Evolutionary conservation across 2,329 filamentous ascomycete species (phyloP).

Genomic region (Chrysoporthe austroafricana): DNA sequence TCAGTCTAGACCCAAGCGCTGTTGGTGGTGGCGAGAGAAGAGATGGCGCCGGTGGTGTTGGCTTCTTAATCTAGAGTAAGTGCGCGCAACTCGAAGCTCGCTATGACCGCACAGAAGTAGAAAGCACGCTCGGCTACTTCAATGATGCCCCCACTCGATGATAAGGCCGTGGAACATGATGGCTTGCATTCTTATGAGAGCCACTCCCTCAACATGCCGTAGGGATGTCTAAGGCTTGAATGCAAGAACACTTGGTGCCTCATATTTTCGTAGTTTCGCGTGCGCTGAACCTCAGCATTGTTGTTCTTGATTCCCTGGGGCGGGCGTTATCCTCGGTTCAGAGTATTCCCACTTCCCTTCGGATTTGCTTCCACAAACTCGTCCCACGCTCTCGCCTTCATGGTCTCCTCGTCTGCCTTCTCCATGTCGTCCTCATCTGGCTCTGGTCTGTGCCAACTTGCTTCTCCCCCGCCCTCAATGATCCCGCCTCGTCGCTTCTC

Average conservation of each 20-base stretch:
- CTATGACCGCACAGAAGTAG: no score
- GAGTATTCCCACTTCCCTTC: conserved; percentile 78
- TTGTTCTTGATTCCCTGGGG: neutral
- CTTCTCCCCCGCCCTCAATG: conserved; percentile 85
- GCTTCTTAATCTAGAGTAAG: no score
- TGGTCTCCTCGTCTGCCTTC: conserved; percentile 85
- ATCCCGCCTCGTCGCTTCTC: conserved; percentile 84
- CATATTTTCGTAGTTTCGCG: neutral
- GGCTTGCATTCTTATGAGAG: no score
- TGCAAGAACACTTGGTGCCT: neutral
- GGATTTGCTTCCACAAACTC: conserved; percentile 91
- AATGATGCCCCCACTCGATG: no score
- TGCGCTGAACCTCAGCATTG: neutral
- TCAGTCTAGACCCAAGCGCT: no score
- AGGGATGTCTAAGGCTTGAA: no score
- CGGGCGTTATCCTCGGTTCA: conserved; percentile 68
- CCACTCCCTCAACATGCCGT: no score
- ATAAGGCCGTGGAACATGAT: no score
- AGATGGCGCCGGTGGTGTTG: no score
- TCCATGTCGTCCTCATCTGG: conserved; percentile 89
- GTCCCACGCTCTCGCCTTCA: conserved; percentile 95
- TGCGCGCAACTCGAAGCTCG: no score
- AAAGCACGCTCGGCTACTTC: no score
- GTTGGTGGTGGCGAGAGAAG: no score
- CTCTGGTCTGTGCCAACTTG: conserved; percentile 68